Base-by-base conservation (phyloP, 805 yeast species). In the Sugiyamaella americana region DNA sequence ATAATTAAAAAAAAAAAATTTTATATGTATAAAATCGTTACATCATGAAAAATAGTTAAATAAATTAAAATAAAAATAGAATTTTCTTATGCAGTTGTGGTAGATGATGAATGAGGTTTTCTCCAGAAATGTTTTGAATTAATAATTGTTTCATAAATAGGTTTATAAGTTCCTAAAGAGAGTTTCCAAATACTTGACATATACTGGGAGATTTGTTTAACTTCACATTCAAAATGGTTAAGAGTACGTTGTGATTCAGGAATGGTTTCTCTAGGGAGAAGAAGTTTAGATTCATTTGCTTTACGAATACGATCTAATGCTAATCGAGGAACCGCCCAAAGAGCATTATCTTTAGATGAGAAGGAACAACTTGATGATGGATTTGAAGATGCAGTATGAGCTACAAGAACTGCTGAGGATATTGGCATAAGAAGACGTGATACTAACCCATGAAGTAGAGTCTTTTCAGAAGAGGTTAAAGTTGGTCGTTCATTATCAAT, bases 401-500 rank as follows among this genome's bases (percentile, higher is more conserved):
- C 41, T 38, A 21, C 18, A 32, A n/a, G 18, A 36, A 32, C 21
- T 16, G 13, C 13, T 43, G 40, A 26, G 8, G 32, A 26, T 8
- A 26, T 26, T 3, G 34, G 43, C 8, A 16, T 26, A 17, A 39
- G 24, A 2, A 46, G 48, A 18, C 46, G 19, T 26, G 41, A 17
- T 16, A 54, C 36, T 23, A 55, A 17, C 5, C 58, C 56, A n/a
- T 44, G 36, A 26, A 55, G 30, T 21, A 51, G 36, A 24, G 36
- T 43, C 17, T 32, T 40, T 26, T 55, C 59, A 1, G 26, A 23
- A 2, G 11, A 24, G 3, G 44, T 29, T 38, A 55, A 17, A 11
- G 48, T 50, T 2, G 57, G 58, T 18, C 57, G 46, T 38, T 52
- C 56, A 3, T 20, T 13, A 18, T 32, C 47, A 16, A 55, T 43